These are phyloP conservation scores for Globisporangium rhizosaccharum DNA, from an alignment of 352 stramenopile genomes.

Conservation along the genomic window DNA sequence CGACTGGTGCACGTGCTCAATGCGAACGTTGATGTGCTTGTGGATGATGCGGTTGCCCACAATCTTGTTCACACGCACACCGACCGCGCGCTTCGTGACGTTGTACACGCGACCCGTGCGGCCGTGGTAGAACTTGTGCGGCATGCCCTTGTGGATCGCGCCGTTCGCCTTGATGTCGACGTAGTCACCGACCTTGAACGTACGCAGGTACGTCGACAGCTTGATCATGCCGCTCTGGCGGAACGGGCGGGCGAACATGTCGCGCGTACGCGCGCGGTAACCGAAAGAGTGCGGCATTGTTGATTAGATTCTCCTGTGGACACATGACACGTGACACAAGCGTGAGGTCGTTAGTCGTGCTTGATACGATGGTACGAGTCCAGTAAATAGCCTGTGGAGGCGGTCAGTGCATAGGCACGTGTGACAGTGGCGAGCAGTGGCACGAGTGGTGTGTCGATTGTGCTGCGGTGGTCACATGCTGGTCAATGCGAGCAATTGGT, in stretches of 20 bases:
- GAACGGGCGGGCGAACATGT: conserved; percentile 99
- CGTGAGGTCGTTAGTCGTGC: conserved; percentile 18
- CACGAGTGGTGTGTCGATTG: too few relatives aligned
- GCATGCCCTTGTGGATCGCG: conserved; percentile 99
- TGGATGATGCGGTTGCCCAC: conserved; percentile 98
- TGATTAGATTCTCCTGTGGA: conserved; percentile 34
- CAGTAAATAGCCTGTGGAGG: neutral
- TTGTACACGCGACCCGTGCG: conserved; percentile 99
- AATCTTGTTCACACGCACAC: conserved; percentile 99
- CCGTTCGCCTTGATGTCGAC: conserved; percentile 99
- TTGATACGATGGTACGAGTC: too few relatives aligned
- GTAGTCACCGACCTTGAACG: conserved; percentile 99
- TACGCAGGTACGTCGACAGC: conserved; percentile 97
- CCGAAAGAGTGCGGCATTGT: conserved; percentile 99
- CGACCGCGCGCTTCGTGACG: conserved; percentile 97
- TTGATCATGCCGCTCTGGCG: conserved; percentile 95
- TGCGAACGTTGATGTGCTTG: conserved; percentile 99
- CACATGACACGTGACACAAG: conserved; percentile 8
- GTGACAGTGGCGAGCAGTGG: neutral
- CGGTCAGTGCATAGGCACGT: neutral
- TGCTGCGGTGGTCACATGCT: too few relatives aligned
- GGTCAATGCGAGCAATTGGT: too few relatives aligned
- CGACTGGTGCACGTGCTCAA: conserved; percentile 98
- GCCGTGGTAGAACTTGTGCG: conserved; percentile 99
- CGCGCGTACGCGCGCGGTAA: conserved; percentile 97